Base-by-base conservation (phyloP, 176 grass and related monocot genomes). In the maize (Zea mays) region DNA sequence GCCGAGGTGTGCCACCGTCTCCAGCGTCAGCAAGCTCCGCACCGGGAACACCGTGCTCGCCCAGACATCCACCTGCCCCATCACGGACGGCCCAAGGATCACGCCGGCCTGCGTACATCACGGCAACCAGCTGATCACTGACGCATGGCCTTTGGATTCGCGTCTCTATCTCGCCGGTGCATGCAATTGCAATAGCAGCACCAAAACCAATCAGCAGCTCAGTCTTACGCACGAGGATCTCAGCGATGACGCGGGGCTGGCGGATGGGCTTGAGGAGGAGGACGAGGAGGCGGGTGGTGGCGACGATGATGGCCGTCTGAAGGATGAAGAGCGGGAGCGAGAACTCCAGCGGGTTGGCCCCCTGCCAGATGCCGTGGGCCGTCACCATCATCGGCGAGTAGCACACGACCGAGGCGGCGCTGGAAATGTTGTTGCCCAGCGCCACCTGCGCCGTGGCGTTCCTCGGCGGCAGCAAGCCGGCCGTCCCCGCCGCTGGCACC, bases 361-460 rank as follows among this genome's bases (percentile, higher is more conserved):
- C 82, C 78, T 88, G 79, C 92, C 88, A 91, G 55, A 89, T 78
- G 72, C 88, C 92, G 40, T 67, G 81, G 5, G 83, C 67, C 72
- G 83, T 84, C 10, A 88, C 84, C 92, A 91, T 88, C 79, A 75
- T 86, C 46, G 88, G 83, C 10, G 88, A 84, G 85, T 86, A 93
- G 85, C 88, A 88, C 33, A 93, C 83, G 41, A 90, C 88, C 27
- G 70, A 65, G 54, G 43, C 78, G 44, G 78, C 17, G 62, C 74
- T 63, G 3, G 66, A 62, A 34, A 58, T 65, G 73, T 43, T 69
- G 70, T 44, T 52, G 55, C 55, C 10, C 60, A 37, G 6, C 45
- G 20, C n/a, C 65, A 10, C 47, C 16, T 63, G 65, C 52, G 5
- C 45, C 51, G 71, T 75, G 20, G 48, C 63, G 62, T 86, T 75